Percentiles rank a stretch among this genome's conserved stretches.
Conservation (phyloP, 2,329 filamentous ascomycete genomes). For the Paraconiothyrium sp. region DNA sequence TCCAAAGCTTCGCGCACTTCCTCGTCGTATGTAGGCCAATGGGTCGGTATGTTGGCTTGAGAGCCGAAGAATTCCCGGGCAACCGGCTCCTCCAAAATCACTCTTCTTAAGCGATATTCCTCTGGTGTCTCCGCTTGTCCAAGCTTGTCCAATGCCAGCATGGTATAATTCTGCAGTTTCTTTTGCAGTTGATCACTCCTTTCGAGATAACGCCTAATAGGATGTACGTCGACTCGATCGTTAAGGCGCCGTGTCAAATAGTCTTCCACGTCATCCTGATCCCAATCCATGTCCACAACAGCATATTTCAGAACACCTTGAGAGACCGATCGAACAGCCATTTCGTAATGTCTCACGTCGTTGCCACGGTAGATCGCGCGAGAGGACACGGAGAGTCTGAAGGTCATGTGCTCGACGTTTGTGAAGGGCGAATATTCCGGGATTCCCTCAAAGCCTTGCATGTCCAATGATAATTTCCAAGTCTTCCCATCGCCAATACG, state of each 20-base stretch:
- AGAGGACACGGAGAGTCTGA: neutral
- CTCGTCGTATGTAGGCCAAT: neutral
- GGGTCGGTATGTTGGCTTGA: neutral
- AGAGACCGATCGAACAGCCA: neutral
- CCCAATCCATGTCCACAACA: neutral
- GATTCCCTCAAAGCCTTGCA: neutral
- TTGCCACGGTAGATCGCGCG: too few relatives aligned
- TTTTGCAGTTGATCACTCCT: neutral
- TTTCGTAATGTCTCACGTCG: neutral
- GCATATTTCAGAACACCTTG: neutral
- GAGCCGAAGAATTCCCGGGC: neutral
- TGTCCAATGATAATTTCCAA: constrained; percentile 12
- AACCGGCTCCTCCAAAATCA: neutral
- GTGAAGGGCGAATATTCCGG: neutral
- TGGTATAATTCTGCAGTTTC: neutral
- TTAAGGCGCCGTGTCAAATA: neutral
- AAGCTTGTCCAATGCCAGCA: neutral
- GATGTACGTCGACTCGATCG: neutral
- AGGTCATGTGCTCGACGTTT: constrained; percentile 1
- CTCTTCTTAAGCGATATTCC: neutral
- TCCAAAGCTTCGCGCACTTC: neutral
- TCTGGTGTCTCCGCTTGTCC: neutral
- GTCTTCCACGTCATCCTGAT: too few relatives aligned
- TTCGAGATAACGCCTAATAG: neutral
- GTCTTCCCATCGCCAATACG: constrained; percentile 19